Evolutionary conservation across 345 rosid genomes (phyloP).

Genomic region (Salix exigua): DNA sequence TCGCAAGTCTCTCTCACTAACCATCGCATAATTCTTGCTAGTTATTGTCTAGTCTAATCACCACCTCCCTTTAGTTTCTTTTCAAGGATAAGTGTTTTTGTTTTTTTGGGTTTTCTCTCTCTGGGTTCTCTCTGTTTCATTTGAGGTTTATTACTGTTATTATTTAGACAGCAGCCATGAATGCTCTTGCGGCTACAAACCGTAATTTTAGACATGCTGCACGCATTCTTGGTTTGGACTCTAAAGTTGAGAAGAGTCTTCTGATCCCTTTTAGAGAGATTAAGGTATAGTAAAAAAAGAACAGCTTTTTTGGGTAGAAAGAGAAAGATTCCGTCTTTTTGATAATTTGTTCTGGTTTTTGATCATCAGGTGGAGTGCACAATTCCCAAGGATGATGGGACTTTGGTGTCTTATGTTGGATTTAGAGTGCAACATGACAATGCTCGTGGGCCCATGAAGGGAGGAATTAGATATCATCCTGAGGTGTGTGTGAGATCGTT

Average conservation of each 20-base stretch:
- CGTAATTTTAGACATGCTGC: constrained; percentile 90
- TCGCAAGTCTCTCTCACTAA: background rate
- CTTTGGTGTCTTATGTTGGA: constrained; percentile 75
- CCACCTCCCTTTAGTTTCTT: background rate
- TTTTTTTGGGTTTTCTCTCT: background rate
- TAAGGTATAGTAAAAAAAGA: constrained; percentile 46
- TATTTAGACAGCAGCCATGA: constrained; percentile 45
- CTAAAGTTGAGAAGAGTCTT: constrained; percentile 81
- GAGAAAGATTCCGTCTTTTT: background rate
- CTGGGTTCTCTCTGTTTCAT: background rate
- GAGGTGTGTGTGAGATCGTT: constrained; percentile 47
- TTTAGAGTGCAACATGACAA: constrained; percentile 98
- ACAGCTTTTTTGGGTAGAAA: background rate
- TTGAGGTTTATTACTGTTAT: background rate
- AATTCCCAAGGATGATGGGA: constrained; percentile 93
- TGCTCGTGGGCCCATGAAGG: constrained; percentile 99
- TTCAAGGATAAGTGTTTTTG: background rate
- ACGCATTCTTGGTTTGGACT: constrained; percentile 82
- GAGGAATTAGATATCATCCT: constrained; percentile 98
- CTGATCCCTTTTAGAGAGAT: constrained; percentile 93
- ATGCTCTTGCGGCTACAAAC: constrained; percentile 87
- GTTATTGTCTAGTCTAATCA: background rate
- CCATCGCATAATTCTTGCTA: background rate
- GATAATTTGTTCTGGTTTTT: constrained; percentile 3
- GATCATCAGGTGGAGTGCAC: constrained; percentile 89